Conservation (phyloP, 2,329 filamentous ascomycete genomes). For the Gnomoniopsis smithogilvyi region DNA sequence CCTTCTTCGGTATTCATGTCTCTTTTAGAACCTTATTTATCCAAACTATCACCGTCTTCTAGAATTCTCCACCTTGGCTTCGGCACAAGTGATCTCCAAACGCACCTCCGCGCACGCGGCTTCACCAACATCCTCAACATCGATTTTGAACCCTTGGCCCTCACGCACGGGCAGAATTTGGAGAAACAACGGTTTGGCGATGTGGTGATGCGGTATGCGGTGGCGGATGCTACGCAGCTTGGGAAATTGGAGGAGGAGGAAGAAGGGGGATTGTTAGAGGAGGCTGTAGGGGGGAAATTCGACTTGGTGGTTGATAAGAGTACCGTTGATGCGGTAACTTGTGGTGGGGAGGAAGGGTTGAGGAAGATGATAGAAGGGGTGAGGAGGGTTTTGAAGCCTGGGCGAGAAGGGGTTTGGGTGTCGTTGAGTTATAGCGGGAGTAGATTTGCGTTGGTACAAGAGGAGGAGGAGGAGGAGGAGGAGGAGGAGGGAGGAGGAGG, state of each 20-base stretch:
- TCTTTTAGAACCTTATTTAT: constrained; percentile 37
- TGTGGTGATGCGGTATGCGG: constrained; percentile 38
- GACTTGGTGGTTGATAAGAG: constrained; percentile 48
- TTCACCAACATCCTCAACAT: constrained; percentile 44
- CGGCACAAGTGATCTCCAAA: constrained; percentile 49
- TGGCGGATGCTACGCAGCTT: constrained; percentile 38
- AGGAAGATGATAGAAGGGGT: constrained; percentile 37
- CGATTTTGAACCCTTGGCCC: constrained; percentile 48
- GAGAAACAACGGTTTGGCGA: constrained; percentile 41
- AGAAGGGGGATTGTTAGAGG: constrained; percentile 14
- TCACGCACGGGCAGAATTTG: constrained; percentile 37
- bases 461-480: constrained; percentile 39
- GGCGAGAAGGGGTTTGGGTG: constrained; percentile 39
- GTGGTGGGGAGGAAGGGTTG: constrained; percentile 37
- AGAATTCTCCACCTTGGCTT: constrained; percentile 44
- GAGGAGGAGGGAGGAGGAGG: constrained; percentile 38
- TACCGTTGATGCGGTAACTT: constrained; percentile 46
- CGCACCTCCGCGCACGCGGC: constrained; percentile 39
- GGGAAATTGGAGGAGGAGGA: too few relatives aligned
- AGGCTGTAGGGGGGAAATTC: constrained; percentile 23
- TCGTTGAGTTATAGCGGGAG: constrained; percentile 44
- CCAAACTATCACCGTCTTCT: constrained; percentile 23
- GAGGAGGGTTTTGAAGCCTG: constrained; percentile 26
- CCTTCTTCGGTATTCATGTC: constrained; percentile 38
- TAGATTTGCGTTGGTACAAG: constrained; percentile 34